Conservation (phyloP, 2,329 filamentous ascomycete genomes). For the Cercospora sp. region DNA sequence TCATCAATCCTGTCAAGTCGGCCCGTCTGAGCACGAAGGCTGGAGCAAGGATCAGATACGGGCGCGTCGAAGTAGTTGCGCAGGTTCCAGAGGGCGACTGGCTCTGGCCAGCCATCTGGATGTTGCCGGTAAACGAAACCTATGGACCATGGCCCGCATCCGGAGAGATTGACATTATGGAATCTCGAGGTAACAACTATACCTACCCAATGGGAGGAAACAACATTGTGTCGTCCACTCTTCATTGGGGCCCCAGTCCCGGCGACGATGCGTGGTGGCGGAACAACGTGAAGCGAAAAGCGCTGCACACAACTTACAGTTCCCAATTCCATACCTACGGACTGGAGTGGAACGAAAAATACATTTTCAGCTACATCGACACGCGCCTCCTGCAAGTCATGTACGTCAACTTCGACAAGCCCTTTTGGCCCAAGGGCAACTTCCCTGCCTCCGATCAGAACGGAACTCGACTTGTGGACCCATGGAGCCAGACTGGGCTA, state of each 20-base stretch:
- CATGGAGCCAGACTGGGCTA: constrained; percentile 41
- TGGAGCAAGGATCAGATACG: constrained; percentile 72
- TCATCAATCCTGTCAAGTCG: constrained; percentile 75
- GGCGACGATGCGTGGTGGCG: constrained; percentile 78
- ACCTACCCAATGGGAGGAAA: constrained; percentile 75
- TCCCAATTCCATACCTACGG: constrained; percentile 73
- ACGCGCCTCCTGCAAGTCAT: constrained; percentile 75
- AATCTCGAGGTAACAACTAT: constrained; percentile 80
- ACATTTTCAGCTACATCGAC: constrained; percentile 84
- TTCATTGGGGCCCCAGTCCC: constrained; percentile 78
- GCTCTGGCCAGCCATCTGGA: constrained; percentile 92
- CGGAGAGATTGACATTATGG: constrained; percentile 81
- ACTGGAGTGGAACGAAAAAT: constrained; percentile 84
- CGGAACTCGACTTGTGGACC: constrained; percentile 41
- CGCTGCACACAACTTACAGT: constrained; percentile 73
- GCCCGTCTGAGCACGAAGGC: constrained; percentile 75
- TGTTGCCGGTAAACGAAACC: constrained; percentile 70
- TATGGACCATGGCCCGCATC: constrained; percentile 79
- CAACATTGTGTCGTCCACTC: constrained; percentile 73
- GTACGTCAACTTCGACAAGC: constrained; percentile 60
- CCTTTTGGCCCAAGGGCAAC: constrained; percentile 43
- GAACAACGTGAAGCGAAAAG: constrained; percentile 74
- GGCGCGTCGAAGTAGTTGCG: constrained; percentile 76
- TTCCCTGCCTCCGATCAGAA: constrained; percentile 40
- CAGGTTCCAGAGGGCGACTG: constrained; percentile 77